These are phyloP conservation scores for Fusarium bulbicola DNA, from an alignment of 2,329 filamentous ascomycete species.

Conservation along the genomic window DNA sequence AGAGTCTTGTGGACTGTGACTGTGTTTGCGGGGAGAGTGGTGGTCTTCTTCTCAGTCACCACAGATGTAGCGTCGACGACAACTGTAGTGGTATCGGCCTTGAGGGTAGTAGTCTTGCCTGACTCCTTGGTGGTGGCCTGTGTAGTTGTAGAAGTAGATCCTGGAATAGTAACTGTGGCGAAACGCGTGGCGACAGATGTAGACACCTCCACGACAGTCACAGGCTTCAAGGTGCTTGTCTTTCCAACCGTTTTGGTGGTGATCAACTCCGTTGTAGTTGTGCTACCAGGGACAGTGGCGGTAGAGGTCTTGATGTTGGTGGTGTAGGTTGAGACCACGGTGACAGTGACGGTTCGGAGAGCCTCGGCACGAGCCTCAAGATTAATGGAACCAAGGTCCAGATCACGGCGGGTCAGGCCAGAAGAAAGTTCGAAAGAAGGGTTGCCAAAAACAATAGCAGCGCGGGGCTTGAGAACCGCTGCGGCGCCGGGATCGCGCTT, in stretches of 20 bases:
- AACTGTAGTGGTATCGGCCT: constrained; percentile 25
- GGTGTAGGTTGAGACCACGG: constrained; percentile 20
- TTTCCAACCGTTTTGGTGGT: constrained; percentile 24
- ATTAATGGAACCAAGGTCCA: constrained; percentile 13
- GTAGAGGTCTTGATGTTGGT: constrained; percentile 27
- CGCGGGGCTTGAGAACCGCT: background rate
- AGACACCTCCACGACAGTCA: constrained; percentile 9
- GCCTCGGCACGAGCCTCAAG: constrained; percentile 20
- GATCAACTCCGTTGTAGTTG: constrained; percentile 16
- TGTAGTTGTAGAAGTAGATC: constrained; percentile 27
- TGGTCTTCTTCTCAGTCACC: constrained; percentile 26
- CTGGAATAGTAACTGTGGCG: constrained; percentile 19
- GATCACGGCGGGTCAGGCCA: constrained; percentile 14
- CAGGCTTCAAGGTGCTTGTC: constrained; percentile 19
- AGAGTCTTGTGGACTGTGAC: constrained; percentile 27
- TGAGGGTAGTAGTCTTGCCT: constrained; percentile 37
- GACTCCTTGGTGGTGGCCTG: constrained; percentile 24
- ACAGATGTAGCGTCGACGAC: constrained; percentile 24
- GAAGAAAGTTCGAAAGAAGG: constrained; percentile 8
- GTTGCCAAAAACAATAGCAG: constrained; percentile 24
- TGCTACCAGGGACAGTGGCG: constrained; percentile 22
- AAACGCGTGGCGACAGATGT: constrained; percentile 21
- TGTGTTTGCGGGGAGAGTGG: constrained; percentile 30
- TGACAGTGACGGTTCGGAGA: constrained; percentile 15
- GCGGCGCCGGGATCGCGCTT: constrained; percentile 14